phyloP scores from a whole-genome alignment of 352 stramenopile genomes.

The Globisporangium megalacanthum region DNA sequence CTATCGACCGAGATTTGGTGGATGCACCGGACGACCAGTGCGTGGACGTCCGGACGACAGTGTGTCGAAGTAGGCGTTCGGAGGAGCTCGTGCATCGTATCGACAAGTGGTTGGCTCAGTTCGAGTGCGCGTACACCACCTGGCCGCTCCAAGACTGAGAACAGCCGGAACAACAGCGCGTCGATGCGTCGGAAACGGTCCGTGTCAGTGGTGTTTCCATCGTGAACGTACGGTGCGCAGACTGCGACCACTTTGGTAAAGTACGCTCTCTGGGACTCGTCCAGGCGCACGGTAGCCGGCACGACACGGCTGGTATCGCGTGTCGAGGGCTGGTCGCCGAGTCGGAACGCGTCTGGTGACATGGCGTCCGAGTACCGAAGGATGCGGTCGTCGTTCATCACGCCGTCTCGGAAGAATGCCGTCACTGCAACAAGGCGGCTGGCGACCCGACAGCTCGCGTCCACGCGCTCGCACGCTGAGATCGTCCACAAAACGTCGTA shows the following conservation, averaged over 20 bases:
- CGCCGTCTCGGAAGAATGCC: conserved; percentile 1
- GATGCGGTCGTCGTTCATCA: conserved; percentile 5
- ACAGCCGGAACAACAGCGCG: not conserved
- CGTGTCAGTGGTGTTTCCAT: not conserved
- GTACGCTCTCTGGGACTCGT: not conserved
- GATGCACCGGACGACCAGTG: not conserved
- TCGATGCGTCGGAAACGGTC: not conserved
- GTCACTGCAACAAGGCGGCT: not conserved
- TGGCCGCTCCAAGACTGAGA: not conserved
- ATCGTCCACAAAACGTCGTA: conserved; percentile 8
- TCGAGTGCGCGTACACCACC: not conserved
- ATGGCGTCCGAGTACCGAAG: conserved; percentile 5
- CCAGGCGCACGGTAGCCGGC: not conserved
- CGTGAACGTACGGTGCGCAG: not conserved
- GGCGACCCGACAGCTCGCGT: not conserved
- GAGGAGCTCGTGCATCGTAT: not conserved
- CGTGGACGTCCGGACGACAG: not conserved
- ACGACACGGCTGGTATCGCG: too few relatives aligned
- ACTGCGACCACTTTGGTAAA: not conserved
- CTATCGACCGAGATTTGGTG: not conserved
- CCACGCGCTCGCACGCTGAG: not conserved
- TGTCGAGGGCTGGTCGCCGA: not conserved
- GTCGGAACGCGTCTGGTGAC: not conserved
- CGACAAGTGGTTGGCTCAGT: conserved; percentile 1
- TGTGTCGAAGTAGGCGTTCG: not conserved